Evolutionary conservation across 805 yeast genomes (phyloP).

Genomic region (Wickerhamomyces queroliae): DNA sequence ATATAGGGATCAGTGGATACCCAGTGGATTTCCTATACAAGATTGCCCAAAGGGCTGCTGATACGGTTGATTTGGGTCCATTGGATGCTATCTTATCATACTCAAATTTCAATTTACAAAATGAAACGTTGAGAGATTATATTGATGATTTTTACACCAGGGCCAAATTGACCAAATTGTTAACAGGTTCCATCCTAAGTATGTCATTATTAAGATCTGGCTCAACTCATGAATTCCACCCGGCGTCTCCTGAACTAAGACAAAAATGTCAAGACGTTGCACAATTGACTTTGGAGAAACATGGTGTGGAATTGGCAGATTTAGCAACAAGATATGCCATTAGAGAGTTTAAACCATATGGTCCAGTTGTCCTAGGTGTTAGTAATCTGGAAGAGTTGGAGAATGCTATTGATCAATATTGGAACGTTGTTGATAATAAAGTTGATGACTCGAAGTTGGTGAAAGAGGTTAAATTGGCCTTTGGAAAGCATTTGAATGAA

Average conservation of each 20-base stretch:
- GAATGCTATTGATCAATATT: slow-evolving; percentile 53
- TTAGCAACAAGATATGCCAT: slow-evolving; percentile 75
- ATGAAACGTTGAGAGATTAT: slow-evolving; percentile 44
- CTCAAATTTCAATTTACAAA: slow-evolving; percentile 79
- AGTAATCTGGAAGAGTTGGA: slow-evolving; percentile 58
- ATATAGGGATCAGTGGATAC: slow-evolving; percentile 82
- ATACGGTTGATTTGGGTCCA: slow-evolving; percentile 43
- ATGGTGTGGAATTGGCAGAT: slow-evolving; percentile 68
- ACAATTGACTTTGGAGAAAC: slow-evolving; percentile 27
- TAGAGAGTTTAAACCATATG: slow-evolving; percentile 32
- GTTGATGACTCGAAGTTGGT: slow-evolving; percentile 27
- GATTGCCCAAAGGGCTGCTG: slow-evolving; percentile 36
- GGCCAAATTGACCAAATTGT: slow-evolving; percentile 51
- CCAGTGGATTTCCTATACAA: slow-evolving; percentile 66
- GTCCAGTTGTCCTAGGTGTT: slow-evolving; percentile 71
- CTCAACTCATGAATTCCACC: slow-evolving; percentile 73
- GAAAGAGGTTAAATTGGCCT: slow-evolving; percentile 36
- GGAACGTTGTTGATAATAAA: slow-evolving; percentile 33
- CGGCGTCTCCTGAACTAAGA: slow-evolving; percentile 58
- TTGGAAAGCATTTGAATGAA: slow-evolving; percentile 55
- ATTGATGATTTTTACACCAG: slow-evolving; percentile 42
- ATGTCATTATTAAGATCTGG: slow-evolving; percentile 79
- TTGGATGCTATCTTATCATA: slow-evolving; percentile 77
- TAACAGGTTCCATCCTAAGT: slow-evolving; percentile 80
- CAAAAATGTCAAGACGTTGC: slow-evolving; percentile 33